Evolutionary conservation across 345 rosid genomes (phyloP).

Genomic region (Moringa oleifera): DNA sequence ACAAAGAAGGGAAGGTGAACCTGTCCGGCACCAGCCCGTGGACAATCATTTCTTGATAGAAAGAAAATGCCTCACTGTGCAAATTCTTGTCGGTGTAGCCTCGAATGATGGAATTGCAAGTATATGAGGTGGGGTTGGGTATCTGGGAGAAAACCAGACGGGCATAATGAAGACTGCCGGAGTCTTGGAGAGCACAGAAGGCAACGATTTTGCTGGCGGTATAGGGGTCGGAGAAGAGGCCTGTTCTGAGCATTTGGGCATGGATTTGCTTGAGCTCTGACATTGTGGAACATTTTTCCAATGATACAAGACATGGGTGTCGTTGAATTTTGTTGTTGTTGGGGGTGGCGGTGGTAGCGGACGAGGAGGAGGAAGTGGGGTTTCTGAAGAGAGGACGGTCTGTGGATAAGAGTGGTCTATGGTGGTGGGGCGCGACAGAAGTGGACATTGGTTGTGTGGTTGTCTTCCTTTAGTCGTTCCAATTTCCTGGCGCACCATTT

Average conservation of each 20-base stretch:
- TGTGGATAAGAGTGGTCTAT: too few species aligned
- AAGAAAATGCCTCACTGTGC: conserved; percentile 3
- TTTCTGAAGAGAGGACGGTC: too few species aligned
- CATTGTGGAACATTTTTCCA: conserved; percentile 22
- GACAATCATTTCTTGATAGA: conserved; percentile 12
- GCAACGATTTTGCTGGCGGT: conserved; percentile 54
- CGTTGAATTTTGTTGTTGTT: too few species aligned
- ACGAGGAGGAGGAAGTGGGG: too few species aligned
- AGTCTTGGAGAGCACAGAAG: conserved; percentile 24
- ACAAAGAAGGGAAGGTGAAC: conserved; percentile 23
- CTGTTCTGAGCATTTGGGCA: conserved; percentile 53
- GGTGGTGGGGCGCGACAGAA: too few species aligned
- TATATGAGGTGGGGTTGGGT: conserved; percentile 4
- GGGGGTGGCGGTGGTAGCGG: too few species aligned
- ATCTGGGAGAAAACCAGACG: conserved; percentile 15
- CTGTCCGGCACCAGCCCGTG: conserved; percentile 14
- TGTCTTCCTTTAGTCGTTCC: too few species aligned
- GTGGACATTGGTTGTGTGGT: too few species aligned
- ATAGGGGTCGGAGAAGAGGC: conserved; percentile 36
- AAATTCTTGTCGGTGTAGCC: conserved; percentile 18
- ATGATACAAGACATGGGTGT: too few species aligned
- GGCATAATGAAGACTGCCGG: conserved; percentile 13
- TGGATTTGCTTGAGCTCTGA: conserved; percentile 54
- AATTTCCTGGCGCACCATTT: too few species aligned
- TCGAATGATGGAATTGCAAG: conserved; percentile 19